A percentile compares a stretch with the other conserved stretches of the same genome.
Conservation (phyloP, 352 stramenopile species). For the Globisporangium orthogonon region DNA sequence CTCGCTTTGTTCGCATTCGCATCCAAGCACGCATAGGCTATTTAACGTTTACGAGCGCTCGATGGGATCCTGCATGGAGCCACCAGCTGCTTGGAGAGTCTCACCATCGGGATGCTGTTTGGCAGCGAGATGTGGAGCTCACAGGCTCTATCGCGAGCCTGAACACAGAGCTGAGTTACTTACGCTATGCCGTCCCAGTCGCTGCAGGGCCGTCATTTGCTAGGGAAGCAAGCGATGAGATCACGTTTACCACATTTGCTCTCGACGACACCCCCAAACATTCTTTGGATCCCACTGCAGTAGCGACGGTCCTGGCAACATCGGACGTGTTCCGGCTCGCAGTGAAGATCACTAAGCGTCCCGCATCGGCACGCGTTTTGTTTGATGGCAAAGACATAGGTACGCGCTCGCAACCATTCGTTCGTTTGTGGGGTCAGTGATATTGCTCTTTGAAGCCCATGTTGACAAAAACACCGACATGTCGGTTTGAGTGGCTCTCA, state of each 20-base stretch:
- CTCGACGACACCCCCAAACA: neutral
- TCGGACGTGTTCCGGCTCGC: neutral
- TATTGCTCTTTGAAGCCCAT: too few relatives aligned
- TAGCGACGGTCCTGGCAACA: neutral
- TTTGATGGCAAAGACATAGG: neutral
- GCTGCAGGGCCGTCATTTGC: neutral
- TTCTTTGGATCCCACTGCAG: neutral
- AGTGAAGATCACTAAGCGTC: slow-evolving; percentile 3
- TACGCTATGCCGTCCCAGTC: slow-evolving; percentile 4
- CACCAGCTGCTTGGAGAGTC: neutral
- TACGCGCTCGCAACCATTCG: neutral
- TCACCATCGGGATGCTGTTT: neutral
- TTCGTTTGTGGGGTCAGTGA: too few relatives aligned
- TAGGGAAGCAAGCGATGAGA: neutral
- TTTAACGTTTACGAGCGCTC: slow-evolving; percentile 1
- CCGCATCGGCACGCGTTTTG: slow-evolving; percentile 1
- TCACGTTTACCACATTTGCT: slow-evolving; percentile 4
- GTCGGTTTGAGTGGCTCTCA: neutral
- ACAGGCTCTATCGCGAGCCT: slow-evolving; percentile 1
- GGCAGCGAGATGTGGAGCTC: slow-evolving; percentile 8
- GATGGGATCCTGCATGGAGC: neutral
- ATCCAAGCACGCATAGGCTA: slow-evolving; percentile 5
- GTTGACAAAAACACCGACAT: too few relatives aligned
- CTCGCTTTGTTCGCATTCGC: slow-evolving; percentile 3
- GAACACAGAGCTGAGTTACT: slow-evolving; percentile 4